phyloP scores from a whole-genome alignment of 192 early-diverging fungal species.

The Jimgerdemannia lactiflua region DNA sequence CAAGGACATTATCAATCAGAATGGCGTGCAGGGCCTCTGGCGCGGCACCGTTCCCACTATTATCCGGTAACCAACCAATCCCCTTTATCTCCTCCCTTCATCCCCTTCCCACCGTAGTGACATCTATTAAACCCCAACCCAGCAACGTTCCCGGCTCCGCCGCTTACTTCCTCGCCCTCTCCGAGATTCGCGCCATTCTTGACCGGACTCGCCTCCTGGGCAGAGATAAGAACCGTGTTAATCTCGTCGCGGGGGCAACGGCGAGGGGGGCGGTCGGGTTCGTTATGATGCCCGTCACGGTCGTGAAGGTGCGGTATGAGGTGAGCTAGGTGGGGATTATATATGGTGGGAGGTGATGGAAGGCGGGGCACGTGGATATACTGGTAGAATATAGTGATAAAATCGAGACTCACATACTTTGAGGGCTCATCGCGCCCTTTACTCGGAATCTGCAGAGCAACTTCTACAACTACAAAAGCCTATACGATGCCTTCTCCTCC shows the following conservation, averaged over 20 bases:
- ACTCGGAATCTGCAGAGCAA: slow-evolving; percentile 58
- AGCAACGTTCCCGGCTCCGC: slow-evolving; percentile 71
- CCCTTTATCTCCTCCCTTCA: neutral
- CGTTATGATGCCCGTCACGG: slow-evolving; percentile 91
- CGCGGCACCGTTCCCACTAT: slow-evolving; percentile 74
- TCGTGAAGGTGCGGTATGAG: slow-evolving; percentile 91
- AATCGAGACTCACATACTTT: neutral
- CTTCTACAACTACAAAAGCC: slow-evolving; percentile 76
- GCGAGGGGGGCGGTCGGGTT: slow-evolving; percentile 78
- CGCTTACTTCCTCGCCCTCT: slow-evolving; percentile 68
- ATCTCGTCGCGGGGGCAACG: slow-evolving; percentile 66
- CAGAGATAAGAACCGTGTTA: slow-evolving; percentile 58
- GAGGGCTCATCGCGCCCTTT: neutral
- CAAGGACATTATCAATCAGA: slow-evolving; percentile 52
- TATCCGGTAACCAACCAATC: slow-evolving; percentile 39
- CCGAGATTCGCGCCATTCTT: slow-evolving; percentile 57
- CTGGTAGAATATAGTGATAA: neutral
- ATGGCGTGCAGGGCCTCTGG: slow-evolving; percentile 72
- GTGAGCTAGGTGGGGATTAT: slow-evolving; percentile 28
- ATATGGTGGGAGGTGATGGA: neutral
- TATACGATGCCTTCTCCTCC: slow-evolving; percentile 58
- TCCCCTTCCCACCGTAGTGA: neutral
- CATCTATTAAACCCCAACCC: neutral
- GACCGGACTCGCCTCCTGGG: slow-evolving; percentile 26
- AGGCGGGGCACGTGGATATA: neutral